A percentile compares a stretch with the other conserved stretches of the same genome.
phyloP scores from a whole-genome alignment of 306 rosid species.

The Lupinus albus region DNA sequence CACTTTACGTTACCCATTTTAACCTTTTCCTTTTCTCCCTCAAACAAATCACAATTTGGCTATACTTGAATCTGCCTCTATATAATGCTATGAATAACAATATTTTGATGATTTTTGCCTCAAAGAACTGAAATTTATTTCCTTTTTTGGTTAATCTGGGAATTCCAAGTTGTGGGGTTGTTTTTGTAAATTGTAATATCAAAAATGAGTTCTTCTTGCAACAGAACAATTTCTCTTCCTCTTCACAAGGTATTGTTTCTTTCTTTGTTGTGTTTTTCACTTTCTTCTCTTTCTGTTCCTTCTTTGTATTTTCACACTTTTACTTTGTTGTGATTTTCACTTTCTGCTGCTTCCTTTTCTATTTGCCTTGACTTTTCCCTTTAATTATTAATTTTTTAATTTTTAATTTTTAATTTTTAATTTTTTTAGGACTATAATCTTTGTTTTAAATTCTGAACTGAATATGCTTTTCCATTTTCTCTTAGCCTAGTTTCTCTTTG shows the following conservation, averaged over 20 bases:
- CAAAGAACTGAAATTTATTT: constrained; percentile 22
- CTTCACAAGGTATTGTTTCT: constrained; percentile 53
- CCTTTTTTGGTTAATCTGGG: constrained; percentile 15
- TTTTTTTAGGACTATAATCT: constrained; percentile 5
- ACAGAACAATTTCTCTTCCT: constrained; percentile 47
- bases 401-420: too few relatives aligned
- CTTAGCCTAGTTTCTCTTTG: constrained; percentile 10
- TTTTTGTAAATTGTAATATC: constrained; percentile 14
- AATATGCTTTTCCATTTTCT: not conserved
- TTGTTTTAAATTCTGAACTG: not conserved
- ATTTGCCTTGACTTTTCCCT: not conserved
- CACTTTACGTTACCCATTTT: not conserved
- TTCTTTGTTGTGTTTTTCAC: not conserved
- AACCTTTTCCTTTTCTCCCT: not conserved
- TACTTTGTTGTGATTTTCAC: too few relatives aligned
- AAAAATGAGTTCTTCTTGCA: constrained; percentile 54
- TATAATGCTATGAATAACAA: not conserved
- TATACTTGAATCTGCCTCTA: not conserved
- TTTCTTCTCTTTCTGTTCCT: not conserved
- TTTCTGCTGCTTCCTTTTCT: not conserved
- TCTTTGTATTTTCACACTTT: not conserved
- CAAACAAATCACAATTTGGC: not conserved
- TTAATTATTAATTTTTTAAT: not conserved
- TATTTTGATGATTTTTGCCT: constrained; percentile 7
- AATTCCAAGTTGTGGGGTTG: constrained; percentile 31